Percentiles rank a stretch among this genome's conserved stretches.
Conservation (phyloP, 345 rosid species). For the Durio zibethinus region DNA sequence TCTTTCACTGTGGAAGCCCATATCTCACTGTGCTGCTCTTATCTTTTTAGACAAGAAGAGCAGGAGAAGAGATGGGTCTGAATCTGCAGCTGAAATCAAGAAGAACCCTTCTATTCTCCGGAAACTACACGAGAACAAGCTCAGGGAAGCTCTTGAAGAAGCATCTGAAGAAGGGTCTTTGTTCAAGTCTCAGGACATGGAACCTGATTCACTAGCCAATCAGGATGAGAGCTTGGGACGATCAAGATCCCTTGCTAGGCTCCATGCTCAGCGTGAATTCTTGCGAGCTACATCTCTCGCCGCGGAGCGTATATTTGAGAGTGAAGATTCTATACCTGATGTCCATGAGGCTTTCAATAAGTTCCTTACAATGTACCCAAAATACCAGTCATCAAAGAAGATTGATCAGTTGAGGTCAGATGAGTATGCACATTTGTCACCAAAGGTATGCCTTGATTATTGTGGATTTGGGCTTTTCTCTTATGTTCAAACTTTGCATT, state of each 20-base stretch:
- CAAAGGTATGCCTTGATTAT: constrained; percentile 98
- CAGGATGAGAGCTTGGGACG: constrained; percentile 76
- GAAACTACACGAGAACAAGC: constrained; percentile 74
- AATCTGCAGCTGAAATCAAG: constrained; percentile 45
- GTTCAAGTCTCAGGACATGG: constrained; percentile 75
- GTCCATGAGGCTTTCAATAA: constrained; percentile 57
- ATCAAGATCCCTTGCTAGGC: constrained; percentile 94
- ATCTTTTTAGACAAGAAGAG: constrained; percentile 87
- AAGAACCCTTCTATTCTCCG: constrained; percentile 54
- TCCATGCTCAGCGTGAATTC: constrained; percentile 88
- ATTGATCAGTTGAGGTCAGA: constrained; percentile 70
- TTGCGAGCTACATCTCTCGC: constrained; percentile 86
- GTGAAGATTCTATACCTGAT: constrained; percentile 67
- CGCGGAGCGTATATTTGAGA: constrained; percentile 69
- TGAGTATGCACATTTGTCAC: constrained; percentile 77
- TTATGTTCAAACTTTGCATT: constrained; percentile 80
- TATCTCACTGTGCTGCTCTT: constrained; percentile 94
- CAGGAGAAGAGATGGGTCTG: constrained; percentile 65
- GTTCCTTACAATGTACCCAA: constrained; percentile 88
- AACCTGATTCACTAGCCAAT: constrained; percentile 41
- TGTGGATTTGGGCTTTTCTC: constrained; percentile 97
- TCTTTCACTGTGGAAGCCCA: constrained; percentile 97
- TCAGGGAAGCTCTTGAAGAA: constrained; percentile 90
- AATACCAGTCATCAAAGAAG: constrained; percentile 76
- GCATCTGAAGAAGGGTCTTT: constrained; percentile 96